Base-by-base conservation (phyloP, 2,329 filamentous ascomycete species). In the Dothidotthia symphoricarpi region DNA sequence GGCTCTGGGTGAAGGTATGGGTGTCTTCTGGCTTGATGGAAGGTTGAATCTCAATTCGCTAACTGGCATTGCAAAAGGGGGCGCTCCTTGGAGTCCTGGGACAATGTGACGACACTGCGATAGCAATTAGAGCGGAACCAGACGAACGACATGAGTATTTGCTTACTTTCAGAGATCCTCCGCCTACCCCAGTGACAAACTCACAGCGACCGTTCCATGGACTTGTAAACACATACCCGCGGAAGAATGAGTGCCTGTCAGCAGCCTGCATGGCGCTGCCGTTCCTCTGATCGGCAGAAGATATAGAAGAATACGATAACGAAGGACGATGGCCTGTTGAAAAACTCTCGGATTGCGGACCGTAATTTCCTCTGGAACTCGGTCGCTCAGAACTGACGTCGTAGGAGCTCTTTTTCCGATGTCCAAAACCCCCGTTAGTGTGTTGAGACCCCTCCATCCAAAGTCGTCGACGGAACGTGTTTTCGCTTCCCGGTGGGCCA, bases 21-120 rank as follows among this genome's bases (percentile, higher is more conserved):
- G 50, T 34, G 36, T 57, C 34, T 53, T 67, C 32, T 46, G 64
- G 47, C 73, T 66, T 32, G 76, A 79, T 1, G 88, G 89, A 0
- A 95, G 77, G 61, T 95, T 95, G 74, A 95, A 96, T 13, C 90
- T 82, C 42, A 97, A 72, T 66, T 96, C 91, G 64, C 88, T 94
- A 16, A 95, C 79, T 1, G 75, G 71, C 54, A 74, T 55, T 43
- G 72, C 38, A 55, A 53, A 30, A 49, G 55, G 61, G 27, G 56
- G 40, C 17, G 56, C 59, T 34, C 55, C 55, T 53, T 67, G 58
- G 39, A 57, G 59, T 36, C 73, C 70, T 17, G 78, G 75, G 2
- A 89, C 72, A n/a, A 78, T 70, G 63, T 94, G 88, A 39, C 81
- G 82, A 66, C 86, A 90, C 62, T 69, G 16, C 15, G 25, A 3